phyloP scores from a whole-genome alignment of 129 eudicot species.

The Glebionis coronaria region DNA sequence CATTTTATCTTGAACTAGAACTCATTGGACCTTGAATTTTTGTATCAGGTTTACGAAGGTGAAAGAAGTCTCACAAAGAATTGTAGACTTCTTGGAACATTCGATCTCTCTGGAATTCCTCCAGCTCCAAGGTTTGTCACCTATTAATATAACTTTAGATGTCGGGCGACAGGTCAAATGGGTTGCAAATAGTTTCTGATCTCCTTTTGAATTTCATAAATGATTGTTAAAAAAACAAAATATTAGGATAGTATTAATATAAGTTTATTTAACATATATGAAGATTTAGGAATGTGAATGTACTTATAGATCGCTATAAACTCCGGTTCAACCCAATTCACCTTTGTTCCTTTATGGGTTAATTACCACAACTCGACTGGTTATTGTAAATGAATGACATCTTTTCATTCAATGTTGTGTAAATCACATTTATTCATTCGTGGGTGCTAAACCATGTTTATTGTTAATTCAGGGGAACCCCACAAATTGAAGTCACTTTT shows the following conservation, averaged over 20 bases:
- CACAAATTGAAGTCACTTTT: constrained; percentile 57
- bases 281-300: too few relatives aligned
- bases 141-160: not conserved
- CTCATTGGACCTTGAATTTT: constrained; percentile 31
- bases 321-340: too few relatives aligned
- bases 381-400: too few relatives aligned
- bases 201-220: not conserved
- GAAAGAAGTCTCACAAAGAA: constrained; percentile 57
- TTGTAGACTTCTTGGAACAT: constrained; percentile 44
- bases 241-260: too few relatives aligned
- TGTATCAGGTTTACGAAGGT: constrained; percentile 57
- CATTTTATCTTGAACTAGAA: constrained; percentile 47
- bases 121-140: constrained; percentile 41
- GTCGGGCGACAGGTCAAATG: too few relatives aligned
- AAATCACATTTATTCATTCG: too few relatives aligned
- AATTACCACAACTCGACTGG: too few relatives aligned
- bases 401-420: too few relatives aligned
- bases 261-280: too few relatives aligned
- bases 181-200: not conserved
- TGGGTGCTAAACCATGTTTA: not conserved
- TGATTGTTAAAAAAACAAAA: too few relatives aligned
- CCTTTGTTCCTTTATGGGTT: too few relatives aligned
- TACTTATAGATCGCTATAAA: too few relatives aligned
- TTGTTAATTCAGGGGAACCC: constrained; percentile 44
- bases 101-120: constrained; percentile 53